Percentiles rank a stretch among this genome's conserved stretches.
These are phyloP conservation scores for Thielaviopsis euricoi DNA, from an alignment of 2,329 filamentous ascomycete species.

Conservation along the genomic window DNA sequence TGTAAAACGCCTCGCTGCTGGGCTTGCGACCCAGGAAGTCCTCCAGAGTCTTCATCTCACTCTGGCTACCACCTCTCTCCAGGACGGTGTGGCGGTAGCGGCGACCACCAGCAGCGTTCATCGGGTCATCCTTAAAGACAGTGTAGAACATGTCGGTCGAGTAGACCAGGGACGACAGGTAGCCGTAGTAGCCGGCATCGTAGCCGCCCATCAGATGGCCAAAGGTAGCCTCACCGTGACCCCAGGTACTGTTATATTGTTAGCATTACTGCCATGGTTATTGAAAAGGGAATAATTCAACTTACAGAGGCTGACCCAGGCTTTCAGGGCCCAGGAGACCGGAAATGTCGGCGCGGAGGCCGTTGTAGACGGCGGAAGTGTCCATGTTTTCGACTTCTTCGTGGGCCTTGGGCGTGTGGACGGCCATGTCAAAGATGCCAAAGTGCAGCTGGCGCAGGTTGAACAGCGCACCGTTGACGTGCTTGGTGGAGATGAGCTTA, in stretches of 20 bases:
- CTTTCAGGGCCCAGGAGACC: slow-evolving; percentile 60
- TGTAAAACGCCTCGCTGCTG: slow-evolving; percentile 64
- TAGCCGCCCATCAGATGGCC: slow-evolving; percentile 74
- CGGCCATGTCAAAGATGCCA: slow-evolving; percentile 69
- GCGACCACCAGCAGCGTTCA: slow-evolving; percentile 57
- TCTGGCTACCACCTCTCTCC: slow-evolving; percentile 59
- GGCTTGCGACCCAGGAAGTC: slow-evolving; percentile 65
- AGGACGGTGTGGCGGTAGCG: slow-evolving; percentile 65
- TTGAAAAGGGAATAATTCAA: slow-evolving; percentile 5
- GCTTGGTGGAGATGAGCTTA: slow-evolving; percentile 59
- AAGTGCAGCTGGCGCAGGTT: slow-evolving; percentile 68
- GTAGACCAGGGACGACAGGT: slow-evolving; percentile 62
- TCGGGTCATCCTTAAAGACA: slow-evolving; percentile 62
- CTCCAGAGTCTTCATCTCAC: slow-evolving; percentile 66
- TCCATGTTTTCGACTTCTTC: slow-evolving; percentile 51
- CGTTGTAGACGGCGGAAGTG: slow-evolving; percentile 52
- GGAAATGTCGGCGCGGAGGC: slow-evolving; percentile 52
- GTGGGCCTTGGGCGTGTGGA: slow-evolving; percentile 56
- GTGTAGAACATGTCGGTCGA: slow-evolving; percentile 75
- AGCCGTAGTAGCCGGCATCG: slow-evolving; percentile 71
- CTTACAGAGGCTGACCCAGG: slow-evolving; percentile 38
- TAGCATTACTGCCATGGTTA: background rate
- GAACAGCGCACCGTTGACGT: slow-evolving; percentile 65
- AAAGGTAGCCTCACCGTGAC: slow-evolving; percentile 63
- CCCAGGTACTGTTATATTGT: slow-evolving; percentile 39